Base-by-base conservation (phyloP, 371 early-diverging fungal genomes). In the Rhizopus delemar region DNA sequence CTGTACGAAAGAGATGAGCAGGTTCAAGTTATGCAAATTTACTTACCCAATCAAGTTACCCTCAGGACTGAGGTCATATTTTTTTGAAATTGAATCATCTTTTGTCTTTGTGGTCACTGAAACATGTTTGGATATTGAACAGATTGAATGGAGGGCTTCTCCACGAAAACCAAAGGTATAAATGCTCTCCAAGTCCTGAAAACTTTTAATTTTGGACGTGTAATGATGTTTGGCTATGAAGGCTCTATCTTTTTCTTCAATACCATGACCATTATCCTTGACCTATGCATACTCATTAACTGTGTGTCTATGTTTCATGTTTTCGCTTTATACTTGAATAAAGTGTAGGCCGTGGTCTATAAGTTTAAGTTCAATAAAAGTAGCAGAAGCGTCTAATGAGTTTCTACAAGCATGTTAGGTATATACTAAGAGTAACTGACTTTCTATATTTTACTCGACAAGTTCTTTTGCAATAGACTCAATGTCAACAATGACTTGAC, bases 101-200 rank as follows among this genome's bases (percentile, higher is more conserved):
- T 31, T 45, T 1, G 76, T 69, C 31, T 73, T 73, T 12, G 84
- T 82, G 22, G 69, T 66, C 2, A 82, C 46, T 11, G 55, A 34
- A 2, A 75, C 43, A 3, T 57, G 43, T 41, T 74, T 56, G 0
- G 80, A 63, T n/a, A 80, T 28, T 3, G 61, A 45, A 43, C 84
- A 83, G 1, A 90, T 71, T 0, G 86, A 81, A 62, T 76, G 75
- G 1, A 90, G 55, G 0, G 88, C 90, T 55, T 81, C 77, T 22
- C 78, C 77, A 39, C 93, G 71, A 69, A 93, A 94, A 2, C 94
- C 94, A 71, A 83, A 89, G 4, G 82, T 83, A 2, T 45, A 22
- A 4, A 88, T 66, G 11, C 38, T 58, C 4, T 69, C 63, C 2
- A 92, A 48, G 56, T 90, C 91, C 13, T 83, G 75, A 62, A 89